Evolutionary conservation across 306 rosid species (phyloP).

Genomic region (Quercus agrifolia): DNA sequence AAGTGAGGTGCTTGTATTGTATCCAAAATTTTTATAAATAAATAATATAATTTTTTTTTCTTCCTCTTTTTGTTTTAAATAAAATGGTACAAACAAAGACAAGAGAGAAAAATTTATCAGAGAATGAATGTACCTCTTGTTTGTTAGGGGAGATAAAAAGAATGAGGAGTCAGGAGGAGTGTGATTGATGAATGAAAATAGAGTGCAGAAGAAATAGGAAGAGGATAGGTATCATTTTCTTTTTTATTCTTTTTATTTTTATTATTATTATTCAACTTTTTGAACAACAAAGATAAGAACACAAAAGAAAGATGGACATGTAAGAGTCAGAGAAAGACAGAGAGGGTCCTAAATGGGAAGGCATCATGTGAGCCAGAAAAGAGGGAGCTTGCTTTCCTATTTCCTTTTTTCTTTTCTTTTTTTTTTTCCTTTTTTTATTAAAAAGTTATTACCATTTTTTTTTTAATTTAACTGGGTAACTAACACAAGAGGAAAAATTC

Average conservation of each 20-base stretch:
- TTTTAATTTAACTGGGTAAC: background rate
- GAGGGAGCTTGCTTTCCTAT: constrained; percentile 37
- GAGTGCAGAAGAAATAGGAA: background rate
- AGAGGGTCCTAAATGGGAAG: constrained; percentile 35
- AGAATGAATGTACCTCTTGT: background rate
- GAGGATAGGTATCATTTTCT: background rate
- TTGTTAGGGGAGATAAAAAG: too few species aligned
- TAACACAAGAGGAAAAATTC: too few species aligned
- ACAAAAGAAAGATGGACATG: constrained; percentile 8
- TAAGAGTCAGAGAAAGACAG: constrained; percentile 20
- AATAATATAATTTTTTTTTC: too few species aligned
- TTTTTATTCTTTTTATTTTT: background rate
- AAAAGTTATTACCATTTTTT: too few species aligned
- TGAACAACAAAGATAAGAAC: constrained; percentile 20
- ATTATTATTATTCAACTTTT: background rate
- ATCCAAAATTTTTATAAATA: background rate
- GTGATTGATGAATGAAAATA: background rate
- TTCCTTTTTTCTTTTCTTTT: constrained; percentile 7
- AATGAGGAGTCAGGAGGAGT: background rate
- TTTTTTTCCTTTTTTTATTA: background rate
- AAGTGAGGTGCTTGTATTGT: constrained; percentile 6
- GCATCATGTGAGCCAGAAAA: constrained; percentile 50
- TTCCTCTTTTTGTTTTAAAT: background rate
- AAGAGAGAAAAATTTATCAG: background rate
- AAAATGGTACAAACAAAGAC: background rate